These are phyloP conservation scores for Mrakia gelida DNA, from an alignment of 768 basidiomycete genomes.

Conservation along the genomic window DNA sequence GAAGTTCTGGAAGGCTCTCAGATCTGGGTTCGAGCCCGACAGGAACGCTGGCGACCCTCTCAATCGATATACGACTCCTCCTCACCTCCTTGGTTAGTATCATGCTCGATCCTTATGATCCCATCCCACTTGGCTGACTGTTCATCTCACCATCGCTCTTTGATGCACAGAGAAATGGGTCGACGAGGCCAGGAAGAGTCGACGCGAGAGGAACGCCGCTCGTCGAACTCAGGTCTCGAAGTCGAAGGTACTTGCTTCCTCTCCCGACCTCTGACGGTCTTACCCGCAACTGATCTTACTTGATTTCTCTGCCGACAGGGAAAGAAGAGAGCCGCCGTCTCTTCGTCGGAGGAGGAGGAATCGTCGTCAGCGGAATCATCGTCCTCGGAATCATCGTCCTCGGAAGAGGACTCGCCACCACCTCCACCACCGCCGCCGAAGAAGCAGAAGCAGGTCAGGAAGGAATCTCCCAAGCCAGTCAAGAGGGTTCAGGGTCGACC, in stretches of 20 bases:
- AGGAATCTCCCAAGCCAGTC: neutral
- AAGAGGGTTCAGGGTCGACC: neutral
- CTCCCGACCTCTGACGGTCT: too few species aligned
- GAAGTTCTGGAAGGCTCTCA: constrained; percentile 8
- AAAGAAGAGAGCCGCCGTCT: neutral
- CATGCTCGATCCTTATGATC: neutral
- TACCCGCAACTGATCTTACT: neutral
- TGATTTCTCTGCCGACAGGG: neutral
- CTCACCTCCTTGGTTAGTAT: neutral
- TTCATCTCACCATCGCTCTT: too few species aligned
- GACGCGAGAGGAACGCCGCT: neutral
- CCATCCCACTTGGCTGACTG: neutral
- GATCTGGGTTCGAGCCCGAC: neutral
- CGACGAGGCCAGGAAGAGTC: neutral
- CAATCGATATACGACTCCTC: neutral
- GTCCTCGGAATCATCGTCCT: too few species aligned
- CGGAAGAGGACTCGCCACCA: too few species aligned
- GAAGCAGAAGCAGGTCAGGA: neutral
- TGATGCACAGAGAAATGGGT: neutral
- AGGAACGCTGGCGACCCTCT: neutral
- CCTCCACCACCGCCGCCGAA: too few species aligned
- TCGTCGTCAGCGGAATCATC: too few species aligned
- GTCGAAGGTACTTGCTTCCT: too few species aligned
- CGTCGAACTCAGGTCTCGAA: neutral
- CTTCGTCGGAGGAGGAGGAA: too few species aligned